Base-by-base conservation (phyloP, 1,284 basidiomycete species). In the Puccinia brachypodii region DNA sequence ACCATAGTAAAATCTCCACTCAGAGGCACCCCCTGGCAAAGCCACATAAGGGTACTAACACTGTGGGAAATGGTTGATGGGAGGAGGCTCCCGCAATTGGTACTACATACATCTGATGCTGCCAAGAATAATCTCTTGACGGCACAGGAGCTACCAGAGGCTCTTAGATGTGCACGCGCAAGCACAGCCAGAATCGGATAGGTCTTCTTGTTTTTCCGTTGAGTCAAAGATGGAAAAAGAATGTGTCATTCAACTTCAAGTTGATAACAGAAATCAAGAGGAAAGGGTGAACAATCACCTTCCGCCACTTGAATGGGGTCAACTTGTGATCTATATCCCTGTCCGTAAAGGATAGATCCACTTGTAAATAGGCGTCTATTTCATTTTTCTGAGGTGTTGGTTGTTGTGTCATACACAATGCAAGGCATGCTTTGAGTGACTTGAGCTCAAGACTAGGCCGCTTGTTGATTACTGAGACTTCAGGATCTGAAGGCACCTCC, bases 21-120 rank as follows among this genome's bases (percentile, higher is more conserved):
- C 13, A 74, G 7, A 38, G 44, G 36, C 7, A 74, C 50, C 14
- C 40, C 38, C n/a, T 74, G 31, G n/a, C 53, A 28, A 56, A 74
- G 71, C 71, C 71, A 73, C 71, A 73, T 53, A 6, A 73, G 71
- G 47, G 44, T 53, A 33, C 44, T 19, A 9, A 73, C 71, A 73
- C 53, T 14, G 7, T 31, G 22, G 7, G 28, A 40, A 25, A 53
- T 73, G 22, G 71, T 73, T 3, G 33, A 40, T 36, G 72, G 72
- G 13, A 38, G 36, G 7, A 74, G 25, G 25, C 72, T 9, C 14
- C 72, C 50, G 25, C 72, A 50, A 25, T 36, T 58, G 19, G 28
- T 50, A n/a, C 25, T 50, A 42, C 50, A 74, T 11, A 74, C 50
- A 58, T 74, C 72, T 11, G 31, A 25, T 3, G 72, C 72, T 14